Base-by-base conservation (phyloP, 768 basidiomycete genomes). In the Cystobasidiopsis lactophilus region DNA sequence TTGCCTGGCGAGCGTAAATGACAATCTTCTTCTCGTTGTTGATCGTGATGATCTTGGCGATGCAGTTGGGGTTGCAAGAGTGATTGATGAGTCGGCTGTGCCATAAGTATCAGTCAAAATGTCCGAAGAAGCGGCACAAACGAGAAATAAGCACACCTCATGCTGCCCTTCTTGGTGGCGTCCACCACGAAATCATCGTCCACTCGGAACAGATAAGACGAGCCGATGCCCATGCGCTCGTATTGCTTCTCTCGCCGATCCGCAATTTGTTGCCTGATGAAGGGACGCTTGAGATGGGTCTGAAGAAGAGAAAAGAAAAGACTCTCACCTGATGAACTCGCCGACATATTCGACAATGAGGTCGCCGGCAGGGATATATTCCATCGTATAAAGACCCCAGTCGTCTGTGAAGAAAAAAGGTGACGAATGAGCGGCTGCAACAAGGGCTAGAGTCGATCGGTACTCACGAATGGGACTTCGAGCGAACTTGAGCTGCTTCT, bases 291-390 rank as follows among this genome's bases (percentile, higher is more conserved):
- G 41, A 43, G 13, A 11, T 11, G 41, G 11, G 27, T 26, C 19
- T 43, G 11, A 24, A 43, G 19, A 26, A 9, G 7, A 26, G 23
- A 18, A 11, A 26, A 19, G 9, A 26, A 7, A 24, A 26, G 10
- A 11, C 19, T 43, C 11, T 10, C 19, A 43, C 41, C 41, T 75
- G 58, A 95, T 86, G 57, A 95, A 75, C 73, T 98, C 93, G 19
- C 93, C 93, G 5, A 98, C 93, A 63, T 98, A 98, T 69, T 98
- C 93, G 67, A 96, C 95, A 29, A 98, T 91, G 88, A 98, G 95
- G 69, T 98, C 93, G 3, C 86, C 86, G 35, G 75, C 71, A 5
- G 81, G 77, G 59, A 98, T 95, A 41, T 47, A 51, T 71, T 98
- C 93, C 82, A 93, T 83, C 29, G 93, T 89, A 65, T 95, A 98